Percentiles rank a stretch among this genome's conserved stretches.
Evolutionary conservation across 805 yeast genomes (phyloP).

Genomic region (Schwanniomyces vanrijiae): DNA sequence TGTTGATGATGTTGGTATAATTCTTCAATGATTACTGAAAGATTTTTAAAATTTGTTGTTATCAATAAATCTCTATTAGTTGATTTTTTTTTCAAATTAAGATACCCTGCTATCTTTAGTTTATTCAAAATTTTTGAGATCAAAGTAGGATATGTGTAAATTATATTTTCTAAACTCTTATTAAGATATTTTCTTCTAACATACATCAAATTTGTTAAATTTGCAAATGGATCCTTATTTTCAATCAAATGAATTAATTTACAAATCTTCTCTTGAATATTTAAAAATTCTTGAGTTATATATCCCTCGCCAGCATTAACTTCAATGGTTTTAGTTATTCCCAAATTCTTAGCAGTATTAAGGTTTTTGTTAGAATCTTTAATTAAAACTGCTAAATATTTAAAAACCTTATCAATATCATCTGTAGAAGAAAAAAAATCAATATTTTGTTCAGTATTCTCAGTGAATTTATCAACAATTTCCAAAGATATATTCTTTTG

Average conservation of each 20-base stretch:
- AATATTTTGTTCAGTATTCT: conserved; percentile 25
- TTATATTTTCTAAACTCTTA: conserved; percentile 55
- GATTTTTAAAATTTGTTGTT: conserved; percentile 67
- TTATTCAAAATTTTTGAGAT: conserved; percentile 61
- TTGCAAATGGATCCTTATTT: conserved; percentile 30
- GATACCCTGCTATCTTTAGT: conserved; percentile 46
- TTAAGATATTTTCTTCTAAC: conserved; percentile 46
- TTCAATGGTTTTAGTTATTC: conserved; percentile 33
- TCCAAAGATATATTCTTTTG: conserved; percentile 60
- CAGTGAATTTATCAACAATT: conserved; percentile 58
- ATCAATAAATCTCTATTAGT: conserved; percentile 24
- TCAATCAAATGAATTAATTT: conserved; percentile 67
- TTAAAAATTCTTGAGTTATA: conserved; percentile 37
- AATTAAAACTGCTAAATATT: conserved; percentile 56
- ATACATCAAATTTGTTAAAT: conserved; percentile 32
- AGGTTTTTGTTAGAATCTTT: conserved; percentile 27
- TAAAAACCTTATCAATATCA: conserved; percentile 60
- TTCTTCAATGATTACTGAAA: conserved; percentile 70
- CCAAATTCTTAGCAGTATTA: conserved; percentile 40
- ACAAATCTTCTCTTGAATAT: conserved; percentile 62
- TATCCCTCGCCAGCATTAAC: conserved; percentile 26
- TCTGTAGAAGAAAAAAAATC: conserved; percentile 32
- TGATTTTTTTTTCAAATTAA: conserved; percentile 17
- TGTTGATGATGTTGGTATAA: conserved; percentile 45
- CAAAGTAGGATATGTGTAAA: conserved; percentile 74